Conservation (phyloP, 2,329 filamentous ascomycete genomes). For the Curvularia hawaiiensis region DNA sequence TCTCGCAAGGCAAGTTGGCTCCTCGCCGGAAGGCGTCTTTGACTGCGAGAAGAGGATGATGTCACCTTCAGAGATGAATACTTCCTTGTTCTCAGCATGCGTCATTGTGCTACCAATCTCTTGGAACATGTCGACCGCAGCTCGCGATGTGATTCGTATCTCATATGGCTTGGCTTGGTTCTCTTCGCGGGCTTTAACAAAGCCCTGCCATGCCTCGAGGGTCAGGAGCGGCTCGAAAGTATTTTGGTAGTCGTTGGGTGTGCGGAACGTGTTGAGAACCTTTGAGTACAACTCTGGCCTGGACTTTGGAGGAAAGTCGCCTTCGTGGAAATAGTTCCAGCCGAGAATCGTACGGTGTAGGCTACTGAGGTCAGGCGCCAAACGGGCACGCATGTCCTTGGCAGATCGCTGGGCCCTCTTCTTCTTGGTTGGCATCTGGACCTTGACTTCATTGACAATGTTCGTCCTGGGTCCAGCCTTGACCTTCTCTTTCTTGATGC, state of each 20-base stretch:
- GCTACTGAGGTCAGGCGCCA: slow-evolving; percentile 85
- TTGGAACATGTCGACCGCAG: slow-evolving; percentile 90
- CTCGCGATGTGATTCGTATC: slow-evolving; percentile 83
- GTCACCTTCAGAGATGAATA: slow-evolving; percentile 80
- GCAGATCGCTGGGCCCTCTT: slow-evolving; percentile 77
- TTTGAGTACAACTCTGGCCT: slow-evolving; percentile 72
- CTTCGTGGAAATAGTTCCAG: slow-evolving; percentile 94
- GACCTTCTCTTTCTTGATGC: slow-evolving; percentile 56
- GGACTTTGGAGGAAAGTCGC: slow-evolving; percentile 79
- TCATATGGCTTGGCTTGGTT: slow-evolving; percentile 79
- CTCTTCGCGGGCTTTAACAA: slow-evolving; percentile 89
- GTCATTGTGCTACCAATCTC: slow-evolving; percentile 88
- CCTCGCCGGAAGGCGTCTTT: slow-evolving; percentile 69
- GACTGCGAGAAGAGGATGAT: slow-evolving; percentile 83
- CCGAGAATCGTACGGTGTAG: slow-evolving; percentile 85
- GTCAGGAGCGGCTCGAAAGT: slow-evolving; percentile 91
- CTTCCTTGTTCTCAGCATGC: slow-evolving; percentile 70
- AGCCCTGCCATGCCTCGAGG: slow-evolving; percentile 94
- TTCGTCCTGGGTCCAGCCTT: slow-evolving; percentile 47
- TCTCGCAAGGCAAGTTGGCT: slow-evolving; percentile 83
- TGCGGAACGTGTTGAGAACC: slow-evolving; percentile 78
- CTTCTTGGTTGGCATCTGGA: slow-evolving; percentile 79
- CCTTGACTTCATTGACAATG: slow-evolving; percentile 45
- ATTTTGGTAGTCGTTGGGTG: slow-evolving; percentile 79
- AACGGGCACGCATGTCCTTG: slow-evolving; percentile 91